These are phyloP conservation scores for Ambrosia trifida DNA, from an alignment of 129 eudicot species.

Conservation along the genomic window DNA sequence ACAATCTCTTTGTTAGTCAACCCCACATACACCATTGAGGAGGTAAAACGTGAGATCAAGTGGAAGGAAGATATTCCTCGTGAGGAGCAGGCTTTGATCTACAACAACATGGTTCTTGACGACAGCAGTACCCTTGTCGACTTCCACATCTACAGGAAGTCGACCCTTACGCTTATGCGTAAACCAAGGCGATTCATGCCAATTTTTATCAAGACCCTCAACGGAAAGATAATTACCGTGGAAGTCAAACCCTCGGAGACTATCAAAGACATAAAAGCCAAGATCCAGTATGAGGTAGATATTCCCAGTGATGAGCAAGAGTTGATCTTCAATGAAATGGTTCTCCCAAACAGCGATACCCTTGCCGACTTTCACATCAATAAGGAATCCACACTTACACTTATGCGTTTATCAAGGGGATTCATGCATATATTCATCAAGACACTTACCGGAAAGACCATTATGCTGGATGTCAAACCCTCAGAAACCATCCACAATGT, in stretches of 20 bases:
- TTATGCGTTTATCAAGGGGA: background rate
- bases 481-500: background rate
- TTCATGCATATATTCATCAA: background rate
- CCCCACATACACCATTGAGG: no score
- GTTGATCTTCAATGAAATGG: background rate
- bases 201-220: background rate
- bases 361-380: background rate
- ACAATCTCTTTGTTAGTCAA: background rate
- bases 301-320: background rate
- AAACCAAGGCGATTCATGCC: no score
- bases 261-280: background rate
- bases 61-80: no score
- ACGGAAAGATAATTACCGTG: no score
- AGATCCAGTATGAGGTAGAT: background rate
- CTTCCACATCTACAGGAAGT: no score
- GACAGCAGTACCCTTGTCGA: no score
- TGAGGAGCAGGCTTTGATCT: no score
- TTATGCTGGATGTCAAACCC: background rate
- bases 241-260: background rate
- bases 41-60: no score
- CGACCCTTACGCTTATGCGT: no score
- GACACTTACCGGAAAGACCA: no score
- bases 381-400: conserved; percentile 13
- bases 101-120: no score
- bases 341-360: background rate